Base-by-base conservation (phyloP, 768 basidiomycete species). In the Leccinellum albellum region DNA sequence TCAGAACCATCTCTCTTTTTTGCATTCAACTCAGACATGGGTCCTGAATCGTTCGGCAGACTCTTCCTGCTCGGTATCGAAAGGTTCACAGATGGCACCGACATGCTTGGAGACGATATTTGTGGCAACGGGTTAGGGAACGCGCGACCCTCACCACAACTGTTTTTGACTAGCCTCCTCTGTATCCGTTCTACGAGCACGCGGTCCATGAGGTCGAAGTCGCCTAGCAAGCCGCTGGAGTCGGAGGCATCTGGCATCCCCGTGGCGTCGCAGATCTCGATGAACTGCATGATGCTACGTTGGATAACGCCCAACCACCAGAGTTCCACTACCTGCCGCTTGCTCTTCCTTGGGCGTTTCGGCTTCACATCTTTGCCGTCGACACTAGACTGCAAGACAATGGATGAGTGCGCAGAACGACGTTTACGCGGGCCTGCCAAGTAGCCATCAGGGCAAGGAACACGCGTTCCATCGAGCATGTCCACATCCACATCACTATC, bases 241-340 rank as follows among this genome's bases (percentile, higher is more conserved):
- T 42, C 40, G 5, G 40, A 42, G 23, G 54, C 17, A 23, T 56
- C 56, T 29, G 45, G 40, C 52, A 28, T 35, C 10, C 17, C 23
- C 21, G 28, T 24, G 13, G 62, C 50, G 33, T 48, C 58, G 32
- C 60, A 66, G 51, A 23, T 51, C 31, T 66, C 65, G 3, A 72
- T 61, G 29, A 60, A 63, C 9, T 62, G 58, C 17, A 64, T 37
- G 51, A 77, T 67, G 53, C 73, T 77, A 45, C 71, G 65, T 55
- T 75, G 75, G 23, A 77, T 55, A 14, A 71, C 65, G 1, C 71
- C 73, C 44, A 75, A 60, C 69, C 76, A 76, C 55, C 69, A 69
- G 9, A 74, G 59, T 50, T 78, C 76, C 17, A 67, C 64, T 1
- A 67, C 63, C 3, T 70, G 74, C 6, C 62, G 69, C 50, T 54